A percentile compares a stretch with the other conserved stretches of the same genome.
phyloP scores from a whole-genome alignment of 2,329 filamentous ascomycete genomes.

The Triangularia verruculosa region DNA sequence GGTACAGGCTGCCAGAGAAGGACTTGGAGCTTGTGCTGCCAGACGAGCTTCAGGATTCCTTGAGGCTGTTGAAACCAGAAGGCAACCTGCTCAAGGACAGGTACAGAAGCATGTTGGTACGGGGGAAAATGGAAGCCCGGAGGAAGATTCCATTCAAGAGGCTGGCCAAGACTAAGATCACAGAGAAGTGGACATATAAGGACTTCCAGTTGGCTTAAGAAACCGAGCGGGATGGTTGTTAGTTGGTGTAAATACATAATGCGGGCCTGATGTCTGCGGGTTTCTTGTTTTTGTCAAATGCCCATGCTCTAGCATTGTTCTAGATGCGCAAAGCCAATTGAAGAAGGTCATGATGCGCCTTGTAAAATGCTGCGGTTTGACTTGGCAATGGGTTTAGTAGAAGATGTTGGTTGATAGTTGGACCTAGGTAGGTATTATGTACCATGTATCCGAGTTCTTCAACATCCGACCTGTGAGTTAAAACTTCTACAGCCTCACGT shows the following conservation, averaged over 20 bases:
- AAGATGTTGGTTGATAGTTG: too few relatives aligned
- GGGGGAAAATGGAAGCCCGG: slow-evolving; percentile 84
- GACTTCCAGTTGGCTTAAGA: slow-evolving; percentile 66
- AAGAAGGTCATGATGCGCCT: neutral
- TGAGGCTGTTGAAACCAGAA: slow-evolving; percentile 84
- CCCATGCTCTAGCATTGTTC: too few relatives aligned
- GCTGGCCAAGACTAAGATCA: slow-evolving; percentile 75
- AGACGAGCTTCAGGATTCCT: slow-evolving; percentile 77
- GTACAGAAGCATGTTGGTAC: slow-evolving; percentile 82
- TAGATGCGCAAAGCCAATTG: too few relatives aligned
- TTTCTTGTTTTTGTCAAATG: neutral
- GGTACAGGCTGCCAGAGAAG: slow-evolving; percentile 71
- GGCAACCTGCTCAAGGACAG: slow-evolving; percentile 92
- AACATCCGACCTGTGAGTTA: too few relatives aligned
- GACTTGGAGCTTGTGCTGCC: slow-evolving; percentile 77
- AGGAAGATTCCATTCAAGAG: slow-evolving; percentile 76
- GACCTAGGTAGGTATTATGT: too few relatives aligned
- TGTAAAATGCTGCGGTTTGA: too few relatives aligned
- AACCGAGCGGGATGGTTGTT: neutral
- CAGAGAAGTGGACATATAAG: slow-evolving; percentile 98
- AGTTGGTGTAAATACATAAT: neutral
- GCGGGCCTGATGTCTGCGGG: neutral
- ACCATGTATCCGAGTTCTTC: too few relatives aligned
- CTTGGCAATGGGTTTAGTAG: too few relatives aligned
- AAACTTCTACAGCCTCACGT: too few relatives aligned